Conservation (phyloP, 2,329 filamentous ascomycete genomes). For the Sphaerostilbella broomeana region DNA sequence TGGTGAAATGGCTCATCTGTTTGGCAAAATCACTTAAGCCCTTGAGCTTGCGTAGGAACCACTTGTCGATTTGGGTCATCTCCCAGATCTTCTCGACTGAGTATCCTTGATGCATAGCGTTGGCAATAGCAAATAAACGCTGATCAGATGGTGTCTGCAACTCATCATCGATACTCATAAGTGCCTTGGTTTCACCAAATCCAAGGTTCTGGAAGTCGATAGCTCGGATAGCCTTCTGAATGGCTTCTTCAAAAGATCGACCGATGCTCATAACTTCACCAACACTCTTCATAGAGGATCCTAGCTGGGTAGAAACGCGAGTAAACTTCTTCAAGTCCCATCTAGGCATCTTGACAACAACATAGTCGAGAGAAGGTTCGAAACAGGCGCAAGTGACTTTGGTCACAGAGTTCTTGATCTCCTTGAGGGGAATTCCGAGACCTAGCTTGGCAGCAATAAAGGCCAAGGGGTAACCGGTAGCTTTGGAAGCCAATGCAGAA, state of each 20-base stretch:
- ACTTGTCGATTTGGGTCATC: conserved; percentile 97
- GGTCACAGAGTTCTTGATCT: conserved; percentile 93
- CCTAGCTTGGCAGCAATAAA: conserved; percentile 97
- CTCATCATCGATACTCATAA: conserved; percentile 95
- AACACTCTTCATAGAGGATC: conserved; percentile 99
- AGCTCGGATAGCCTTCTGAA: conserved; percentile 93
- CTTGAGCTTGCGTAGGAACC: conserved; percentile 92
- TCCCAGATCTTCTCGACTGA: conserved; percentile 96
- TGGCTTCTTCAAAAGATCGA: conserved; percentile 93
- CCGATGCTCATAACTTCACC: conserved; percentile 99
- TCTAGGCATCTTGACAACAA: conserved; percentile 96
- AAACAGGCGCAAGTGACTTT: conserved; percentile 96
- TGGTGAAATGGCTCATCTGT: conserved; percentile 60
- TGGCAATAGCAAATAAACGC: conserved; percentile 93
- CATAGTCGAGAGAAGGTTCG: conserved; percentile 95
- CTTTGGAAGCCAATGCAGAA: conserved; percentile 92
- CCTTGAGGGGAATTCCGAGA: conserved; percentile 88
- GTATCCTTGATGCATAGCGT: conserved; percentile 93
- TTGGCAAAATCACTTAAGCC: conserved; percentile 84
- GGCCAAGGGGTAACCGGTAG: conserved; percentile 90
- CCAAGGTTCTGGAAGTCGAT: conserved; percentile 95
- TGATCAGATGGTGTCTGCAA: conserved; percentile 96
- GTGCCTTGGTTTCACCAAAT: conserved; percentile 82
- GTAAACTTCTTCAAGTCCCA: conserved; percentile 99
- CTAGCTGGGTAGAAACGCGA: conserved; percentile 88